Evolutionary conservation across 177 flowering plant genomes (phyloP).

Genomic region (Tripterygium wilfordii): DNA sequence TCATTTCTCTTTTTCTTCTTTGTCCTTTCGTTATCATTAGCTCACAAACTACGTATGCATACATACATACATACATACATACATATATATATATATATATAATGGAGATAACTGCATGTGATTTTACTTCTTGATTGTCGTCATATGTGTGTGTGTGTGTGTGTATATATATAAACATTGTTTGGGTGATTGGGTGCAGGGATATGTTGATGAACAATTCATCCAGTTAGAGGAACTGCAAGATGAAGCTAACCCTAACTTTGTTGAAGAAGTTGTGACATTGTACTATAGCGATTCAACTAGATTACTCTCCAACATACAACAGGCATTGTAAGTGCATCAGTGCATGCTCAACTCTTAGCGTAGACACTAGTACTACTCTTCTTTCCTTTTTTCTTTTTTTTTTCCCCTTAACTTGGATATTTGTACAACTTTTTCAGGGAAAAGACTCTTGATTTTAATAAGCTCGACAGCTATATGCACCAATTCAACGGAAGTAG

Average conservation of each 20-base stretch:
- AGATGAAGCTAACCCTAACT: conserved; percentile 75
- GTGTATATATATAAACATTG: no score
- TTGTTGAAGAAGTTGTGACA: conserved; percentile 82
- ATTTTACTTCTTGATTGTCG: no score
- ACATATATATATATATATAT: no score
- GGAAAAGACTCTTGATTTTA: conserved; percentile 63
- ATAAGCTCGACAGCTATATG: conserved; percentile 56
- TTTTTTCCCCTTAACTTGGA: no score
- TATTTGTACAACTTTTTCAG: no score
- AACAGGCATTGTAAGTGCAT: conserved; percentile 61
- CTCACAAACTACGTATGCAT: no score
- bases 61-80: no score
- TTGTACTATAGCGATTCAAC: conserved; percentile 66
- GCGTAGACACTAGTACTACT: background rate
- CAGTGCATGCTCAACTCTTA: background rate
- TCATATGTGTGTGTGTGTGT: no score
- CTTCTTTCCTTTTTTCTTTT: background rate
- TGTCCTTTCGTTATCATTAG: background rate
- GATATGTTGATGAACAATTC: conserved; percentile 77
- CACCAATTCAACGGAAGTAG: conserved; percentile 82
- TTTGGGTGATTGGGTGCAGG: conserved; percentile 43
- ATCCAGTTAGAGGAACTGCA: conserved; percentile 74
- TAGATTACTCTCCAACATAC: conserved; percentile 44
- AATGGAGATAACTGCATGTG: no score
- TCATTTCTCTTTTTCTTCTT: background rate